Conservation (phyloP, 805 yeast species). For the Ogataea methylovora region DNA sequence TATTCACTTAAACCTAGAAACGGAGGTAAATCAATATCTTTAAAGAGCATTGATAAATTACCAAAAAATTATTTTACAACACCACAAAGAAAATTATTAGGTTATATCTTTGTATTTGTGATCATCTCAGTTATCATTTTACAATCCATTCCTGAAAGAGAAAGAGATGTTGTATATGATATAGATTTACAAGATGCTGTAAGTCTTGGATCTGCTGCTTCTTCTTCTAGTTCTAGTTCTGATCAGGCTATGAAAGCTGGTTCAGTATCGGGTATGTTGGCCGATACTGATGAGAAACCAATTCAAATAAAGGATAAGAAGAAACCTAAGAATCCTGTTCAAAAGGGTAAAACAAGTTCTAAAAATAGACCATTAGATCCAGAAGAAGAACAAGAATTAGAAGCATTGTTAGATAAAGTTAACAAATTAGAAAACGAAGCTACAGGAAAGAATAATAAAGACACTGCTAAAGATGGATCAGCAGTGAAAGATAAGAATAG, state of each 20-base stretch:
- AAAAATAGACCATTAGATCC: slow-evolving; percentile 1
- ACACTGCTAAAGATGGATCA: background rate
- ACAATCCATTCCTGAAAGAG: background rate
- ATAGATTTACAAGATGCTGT: background rate
- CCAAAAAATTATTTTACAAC: slow-evolving; percentile 31
- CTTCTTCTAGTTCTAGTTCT: background rate
- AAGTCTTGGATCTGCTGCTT: background rate
- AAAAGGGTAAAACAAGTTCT: background rate
- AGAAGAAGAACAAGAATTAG: slow-evolving; percentile 1
- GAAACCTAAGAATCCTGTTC: background rate
- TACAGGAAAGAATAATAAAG: background rate
- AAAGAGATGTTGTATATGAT: background rate
- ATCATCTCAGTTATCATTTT: slow-evolving; percentile 25
- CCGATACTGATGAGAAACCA: background rate
- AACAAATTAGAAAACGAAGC: background rate
- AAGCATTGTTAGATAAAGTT: background rate
- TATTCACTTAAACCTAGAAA: slow-evolving; percentile 25
- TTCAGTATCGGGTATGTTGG: too few species aligned
- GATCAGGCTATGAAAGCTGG: background rate
- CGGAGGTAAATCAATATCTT: background rate
- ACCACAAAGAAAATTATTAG: slow-evolving; percentile 37
- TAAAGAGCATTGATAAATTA: slow-evolving; percentile 14
- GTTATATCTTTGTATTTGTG: slow-evolving; percentile 27
- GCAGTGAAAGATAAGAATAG: background rate
- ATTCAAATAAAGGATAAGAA: background rate